Base-by-base conservation (phyloP, 345 rosid genomes). In the Cardiospermum halicacabum region DNA sequence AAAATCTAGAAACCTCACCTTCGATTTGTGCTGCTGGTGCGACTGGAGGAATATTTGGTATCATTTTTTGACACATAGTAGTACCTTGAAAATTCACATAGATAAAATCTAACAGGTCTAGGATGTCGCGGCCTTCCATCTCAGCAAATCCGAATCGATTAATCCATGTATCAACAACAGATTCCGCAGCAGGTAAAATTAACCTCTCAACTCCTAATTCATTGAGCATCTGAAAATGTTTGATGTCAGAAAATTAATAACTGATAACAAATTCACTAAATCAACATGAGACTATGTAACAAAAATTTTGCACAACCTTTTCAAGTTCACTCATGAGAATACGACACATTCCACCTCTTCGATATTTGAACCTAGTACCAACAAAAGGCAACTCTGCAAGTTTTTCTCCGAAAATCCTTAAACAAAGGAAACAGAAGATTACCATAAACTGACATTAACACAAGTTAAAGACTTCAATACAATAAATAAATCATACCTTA, bases 41-140 rank as follows among this genome's bases (percentile, higher is more conserved):
- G 49, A 72, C 31, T 43, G 58, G 57, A 58, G 55, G 68, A 50
- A 54, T 78, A 55, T 60, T 63, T 58, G 28, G 60, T 53, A 89
- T 62, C n/a, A 66, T 58, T 72, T 87, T 89, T 69, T 80, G 86
- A 82, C 98, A 92, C 78, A 80, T 72, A 57, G 78, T 53, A 37
- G 96, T 86, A 63, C 73, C 90, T 69, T 77, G 88, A 65, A 92
- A 92, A 73, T 87, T 87, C 69, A 92, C 66, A 76, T 87, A 84
- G 22, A 85, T 77, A 64, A 65, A 76, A 58, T 81, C 71, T 50
- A 84, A 42, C 58, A 85, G 80, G 42, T 76, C 28, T 67, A 75
- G 60, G 74, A 81, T 87, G 75, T 89, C 88, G 8, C 66, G 54
- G 3, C 67, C 56, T n/a, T 69, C 70, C 88, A 85, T 79, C 77